Evolutionary conservation across 2,329 filamentous ascomycete genomes (phyloP), one percentile per base, ranked within the genome.

Genomic region (Stagonosporopsis vannaccii): DNA sequence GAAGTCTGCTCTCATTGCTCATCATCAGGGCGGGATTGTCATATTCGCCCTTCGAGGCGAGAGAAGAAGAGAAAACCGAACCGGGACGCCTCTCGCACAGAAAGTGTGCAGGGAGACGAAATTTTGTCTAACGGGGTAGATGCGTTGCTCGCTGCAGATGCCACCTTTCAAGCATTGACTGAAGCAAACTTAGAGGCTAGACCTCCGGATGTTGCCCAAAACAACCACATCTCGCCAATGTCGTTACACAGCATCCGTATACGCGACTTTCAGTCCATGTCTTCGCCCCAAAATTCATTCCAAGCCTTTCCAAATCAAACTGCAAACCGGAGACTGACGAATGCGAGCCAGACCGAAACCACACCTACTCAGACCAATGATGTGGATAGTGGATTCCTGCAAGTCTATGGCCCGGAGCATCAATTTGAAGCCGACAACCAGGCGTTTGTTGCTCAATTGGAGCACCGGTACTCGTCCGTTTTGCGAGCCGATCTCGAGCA

Each of bases 401-500:
- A 62, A 35, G 60, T 63, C 4, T 66, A 65, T 30, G 61, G 56
- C 3, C 60, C 58, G 25, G 63, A 66, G 33, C 64, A 63, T 22
- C 63, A 66, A 36, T 48, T 61, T 28, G 60, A 66, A 42, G 63
- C 63, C 23, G 58, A 65, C 5, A 66, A 61, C 25, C 63, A 66
- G 19, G 63, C 61, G 1, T 44, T 66, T n/a, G 63, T 62, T 4
- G 63, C 62, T 4, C 63, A 66, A 46, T 39, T 65, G 11, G 61
- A 65, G 28, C 63, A 65, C 40, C 51, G 54, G 8, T 66, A 61
- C 46, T 48, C 46, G 4, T 60, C 61, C 11, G 59, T 56, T 17
- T 32, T 62, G 1, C 50, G 52, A 28, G 62, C 64, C 2, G 64
- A 67, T 43, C 46, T 67, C 19, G 56, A 65, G 39, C 57, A 65